Base-by-base conservation (phyloP, 768 basidiomycete genomes). In the Pleurotus tuoliensis region DNA sequence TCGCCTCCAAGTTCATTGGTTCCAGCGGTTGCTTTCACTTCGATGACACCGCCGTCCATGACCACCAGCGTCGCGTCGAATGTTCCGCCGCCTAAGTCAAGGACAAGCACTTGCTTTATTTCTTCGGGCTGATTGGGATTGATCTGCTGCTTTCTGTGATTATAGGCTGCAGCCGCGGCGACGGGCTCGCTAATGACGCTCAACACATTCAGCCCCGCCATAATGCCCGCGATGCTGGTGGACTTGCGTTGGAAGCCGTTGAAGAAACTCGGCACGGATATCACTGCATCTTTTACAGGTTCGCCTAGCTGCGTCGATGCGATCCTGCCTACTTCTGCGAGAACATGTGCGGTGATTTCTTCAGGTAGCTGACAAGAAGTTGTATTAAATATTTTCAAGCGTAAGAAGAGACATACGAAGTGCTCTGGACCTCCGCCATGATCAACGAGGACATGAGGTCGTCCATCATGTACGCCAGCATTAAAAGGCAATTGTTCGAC, bases 1-100 rank as follows among this genome's bases (percentile, higher is more conserved):
- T 86, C 85, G 60, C 86, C 87, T 63, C 87, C 87, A 49, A 88
- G 75, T 66, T 87, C 83, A 57, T 84, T 87, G 73, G 87, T 84
- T 66, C 87, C 85, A 56, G 86, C 81, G 50, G 85, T 86, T 56
- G 85, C 84, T 69, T 84, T 81, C 62, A 86, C 84, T 68, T 86
- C 83, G 71, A 87, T 87, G 61, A 86, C 82, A 63, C 83, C 82
- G 62, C 82, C 84, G 58, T 83, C 81, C 69, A 88, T 84, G 58
- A 81, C 79, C 49, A 88, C 77, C 41, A 87, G 78, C 47, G 85
- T 86, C 45, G 86, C 87, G 75, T 87, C 84, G 72, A 87, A 87
- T 49, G 84, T 87, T 61, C 87, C 86, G 61, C 87, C 86, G 59
- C 86, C 86, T 47, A 88, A 76, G 69, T 87, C 86, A 75, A 86